A percentile compares a stretch with the other conserved stretches of the same genome.
Conservation (phyloP, 208 protist genomes). For the Leishmania guyanensis region DNA sequence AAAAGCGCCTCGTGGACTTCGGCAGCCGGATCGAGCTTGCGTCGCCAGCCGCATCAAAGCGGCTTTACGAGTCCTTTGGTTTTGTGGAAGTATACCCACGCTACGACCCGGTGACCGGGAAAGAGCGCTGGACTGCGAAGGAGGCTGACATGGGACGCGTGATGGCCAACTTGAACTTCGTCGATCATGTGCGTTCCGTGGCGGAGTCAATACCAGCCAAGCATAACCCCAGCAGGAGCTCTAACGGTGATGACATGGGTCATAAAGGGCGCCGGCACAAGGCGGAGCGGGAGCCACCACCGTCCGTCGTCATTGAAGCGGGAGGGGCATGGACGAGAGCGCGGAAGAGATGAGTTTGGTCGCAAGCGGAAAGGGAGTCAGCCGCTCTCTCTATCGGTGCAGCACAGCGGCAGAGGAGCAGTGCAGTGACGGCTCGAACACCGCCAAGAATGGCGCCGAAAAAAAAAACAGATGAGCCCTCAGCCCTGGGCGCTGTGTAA, state of each 20-base stretch:
- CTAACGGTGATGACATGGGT: neutral
- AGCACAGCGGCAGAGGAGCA: neutral
- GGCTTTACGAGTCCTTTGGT: constrained; percentile 74
- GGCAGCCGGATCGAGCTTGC: constrained; percentile 66
- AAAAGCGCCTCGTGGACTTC: constrained; percentile 73
- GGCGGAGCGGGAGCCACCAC: neutral
- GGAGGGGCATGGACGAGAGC: neutral
- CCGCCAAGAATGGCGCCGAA: neutral
- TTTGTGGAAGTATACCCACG: constrained; percentile 81
- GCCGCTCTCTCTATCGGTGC: neutral
- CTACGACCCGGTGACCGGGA: constrained; percentile 58
- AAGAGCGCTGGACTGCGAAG: constrained; percentile 77
- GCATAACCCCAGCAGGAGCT: constrained; percentile 3
- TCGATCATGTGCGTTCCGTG: constrained; percentile 35
- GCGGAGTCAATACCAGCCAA: constrained; percentile 12
- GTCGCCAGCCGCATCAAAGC: constrained; percentile 55
- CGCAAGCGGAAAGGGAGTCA: neutral
- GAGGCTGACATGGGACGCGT: constrained; percentile 84
- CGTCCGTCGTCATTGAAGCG: neutral
- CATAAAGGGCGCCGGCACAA: neutral
- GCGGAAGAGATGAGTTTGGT: neutral
- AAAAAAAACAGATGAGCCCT: neutral
- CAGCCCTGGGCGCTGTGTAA: neutral
- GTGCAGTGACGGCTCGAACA: neutral
- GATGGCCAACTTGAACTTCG: constrained; percentile 76